phyloP scores from a whole-genome alignment of 202 grass and related monocot genomes.

The Zoysia matrella region DNA sequence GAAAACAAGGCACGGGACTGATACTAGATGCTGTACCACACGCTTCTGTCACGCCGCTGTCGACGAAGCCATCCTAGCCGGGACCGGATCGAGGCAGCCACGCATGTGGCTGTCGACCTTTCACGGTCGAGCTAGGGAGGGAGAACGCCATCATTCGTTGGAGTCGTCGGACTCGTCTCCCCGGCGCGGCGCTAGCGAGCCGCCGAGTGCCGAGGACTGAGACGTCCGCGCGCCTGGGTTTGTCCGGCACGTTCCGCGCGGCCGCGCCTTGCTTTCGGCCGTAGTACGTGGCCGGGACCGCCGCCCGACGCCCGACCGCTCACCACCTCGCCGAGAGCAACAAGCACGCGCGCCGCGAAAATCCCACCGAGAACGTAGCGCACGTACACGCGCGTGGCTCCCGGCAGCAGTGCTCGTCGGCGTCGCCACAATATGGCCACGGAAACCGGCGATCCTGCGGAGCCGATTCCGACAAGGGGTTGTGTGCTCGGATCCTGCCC shows the following conservation, averaged over 20 bases:
- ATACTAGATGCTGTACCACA: conserved; percentile 1
- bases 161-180: not conserved
- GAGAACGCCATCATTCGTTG: too few species aligned
- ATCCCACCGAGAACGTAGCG: too few species aligned
- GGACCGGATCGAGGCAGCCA: not conserved
- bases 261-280: not conserved
- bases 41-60: not conserved
- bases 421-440: not conserved
- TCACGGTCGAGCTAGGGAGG: not conserved
- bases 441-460: not conserved
- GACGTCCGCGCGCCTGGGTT: not conserved
- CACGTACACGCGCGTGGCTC: not conserved
- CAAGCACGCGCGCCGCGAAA: not conserved
- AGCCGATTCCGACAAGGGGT: not conserved
- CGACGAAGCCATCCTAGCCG: not conserved
- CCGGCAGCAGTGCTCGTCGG: not conserved
- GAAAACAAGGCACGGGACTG: not conserved
- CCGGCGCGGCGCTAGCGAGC: not conserved
- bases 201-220: not conserved
- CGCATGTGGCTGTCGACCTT: conserved; percentile 7
- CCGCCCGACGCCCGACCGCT: not conserved
- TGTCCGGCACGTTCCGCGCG: not conserved
- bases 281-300: not conserved
- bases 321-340: not conserved
- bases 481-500: not conserved